A percentile compares a stretch with the other conserved stretches of the same genome.
Conservation (phyloP, 2,329 filamentous ascomycete species). For the Hymenoscyphus infarciens region DNA sequence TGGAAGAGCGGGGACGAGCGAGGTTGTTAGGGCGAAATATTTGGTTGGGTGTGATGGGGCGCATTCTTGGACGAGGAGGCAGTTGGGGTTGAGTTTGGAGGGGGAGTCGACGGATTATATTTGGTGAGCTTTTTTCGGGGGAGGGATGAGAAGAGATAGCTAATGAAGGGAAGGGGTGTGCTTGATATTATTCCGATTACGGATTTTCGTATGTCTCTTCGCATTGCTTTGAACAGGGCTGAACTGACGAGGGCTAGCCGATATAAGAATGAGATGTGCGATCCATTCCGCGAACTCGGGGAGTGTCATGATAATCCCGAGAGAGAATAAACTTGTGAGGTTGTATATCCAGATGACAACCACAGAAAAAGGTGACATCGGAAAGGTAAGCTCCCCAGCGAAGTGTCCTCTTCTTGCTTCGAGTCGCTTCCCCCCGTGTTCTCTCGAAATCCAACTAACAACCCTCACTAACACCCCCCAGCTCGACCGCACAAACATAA, state of each 20-base stretch:
- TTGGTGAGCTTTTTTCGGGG: slow-evolving; percentile 40
- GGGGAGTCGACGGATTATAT: slow-evolving; percentile 56
- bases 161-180: slow-evolving; percentile 39
- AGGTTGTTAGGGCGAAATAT: slow-evolving; percentile 56
- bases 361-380: slow-evolving; percentile 41
- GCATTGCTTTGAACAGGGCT: slow-evolving; percentile 22
- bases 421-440: too few relatives aligned
- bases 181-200: slow-evolving; percentile 43
- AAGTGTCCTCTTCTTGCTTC: too few relatives aligned
- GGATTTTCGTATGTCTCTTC: slow-evolving; percentile 41
- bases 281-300: slow-evolving; percentile 51
- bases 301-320: slow-evolving; percentile 58
- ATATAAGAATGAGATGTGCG: slow-evolving; percentile 55
- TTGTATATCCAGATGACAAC: slow-evolving; percentile 61
- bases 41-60: slow-evolving; percentile 60
- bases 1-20: slow-evolving; percentile 46
- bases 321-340: slow-evolving; percentile 53
- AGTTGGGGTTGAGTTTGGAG: slow-evolving; percentile 52
- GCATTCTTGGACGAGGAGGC: slow-evolving; percentile 49
- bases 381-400: slow-evolving; percentile 23
- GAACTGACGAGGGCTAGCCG: slow-evolving; percentile 60
- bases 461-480: slow-evolving; percentile 26
- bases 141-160: not conserved
- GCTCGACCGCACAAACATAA: slow-evolving; percentile 60
- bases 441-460: too few relatives aligned